Evolutionary conservation across 1,139 yeast species (phyloP).

Genomic region (Pichia sp.): DNA sequence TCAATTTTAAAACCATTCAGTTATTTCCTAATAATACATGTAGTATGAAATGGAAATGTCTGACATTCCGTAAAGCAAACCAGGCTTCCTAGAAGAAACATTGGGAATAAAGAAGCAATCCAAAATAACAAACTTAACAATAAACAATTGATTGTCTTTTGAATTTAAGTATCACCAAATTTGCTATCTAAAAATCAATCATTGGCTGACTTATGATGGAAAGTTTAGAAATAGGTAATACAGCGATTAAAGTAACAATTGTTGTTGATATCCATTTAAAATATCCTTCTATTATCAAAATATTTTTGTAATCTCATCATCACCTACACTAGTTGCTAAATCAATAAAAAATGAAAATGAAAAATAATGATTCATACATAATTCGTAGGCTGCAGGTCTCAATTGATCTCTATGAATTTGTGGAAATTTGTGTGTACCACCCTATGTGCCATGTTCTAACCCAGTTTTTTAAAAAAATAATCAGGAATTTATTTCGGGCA

Average conservation of each 20-base stretch:
- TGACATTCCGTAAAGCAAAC: conserved; percentile 77
- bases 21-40: background rate
- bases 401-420: conserved; percentile 52
- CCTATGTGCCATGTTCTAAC: conserved; percentile 58
- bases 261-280: conserved; percentile 59
- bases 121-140: conserved; percentile 31
- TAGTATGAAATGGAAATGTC: conserved; percentile 64
- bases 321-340: conserved; percentile 67
- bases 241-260: conserved; percentile 65
- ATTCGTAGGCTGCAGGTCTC: conserved; percentile 43
- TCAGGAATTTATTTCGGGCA: conserved; percentile 41
- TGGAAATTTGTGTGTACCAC: conserved; percentile 60
- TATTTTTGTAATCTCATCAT: conserved; percentile 80
- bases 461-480: conserved; percentile 41
- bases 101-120: conserved; percentile 51
- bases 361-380: conserved; percentile 51
- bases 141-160: conserved; percentile 17
- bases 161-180: background rate
- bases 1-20: background rate
- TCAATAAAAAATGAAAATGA: conserved; percentile 67
- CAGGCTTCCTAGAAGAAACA: conserved; percentile 78
- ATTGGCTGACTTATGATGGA: conserved; percentile 88
- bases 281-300: conserved; percentile 64
- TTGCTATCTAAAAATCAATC: conserved; percentile 49
- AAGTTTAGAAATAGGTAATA: conserved; percentile 81